Evolutionary conservation across 768 basidiomycete genomes (phyloP).

Genomic region (Dacryopinax primogenitus): DNA sequence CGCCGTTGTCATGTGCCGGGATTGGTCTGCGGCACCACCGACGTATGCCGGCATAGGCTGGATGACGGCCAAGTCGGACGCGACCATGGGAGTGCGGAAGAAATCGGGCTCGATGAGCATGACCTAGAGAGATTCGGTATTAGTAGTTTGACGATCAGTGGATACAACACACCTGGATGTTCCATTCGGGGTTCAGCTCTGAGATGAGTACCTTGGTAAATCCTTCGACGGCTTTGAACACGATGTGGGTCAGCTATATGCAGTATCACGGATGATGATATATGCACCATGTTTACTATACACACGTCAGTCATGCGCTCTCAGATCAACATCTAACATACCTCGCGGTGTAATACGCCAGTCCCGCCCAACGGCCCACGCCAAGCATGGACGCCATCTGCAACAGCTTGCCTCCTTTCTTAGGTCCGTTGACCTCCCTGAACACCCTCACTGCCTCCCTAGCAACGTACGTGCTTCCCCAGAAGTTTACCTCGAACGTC

Average conservation of each 20-base stretch:
- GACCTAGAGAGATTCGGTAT: not conserved
- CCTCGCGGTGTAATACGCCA: slow-evolving; percentile 4
- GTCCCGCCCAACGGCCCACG: not conserved
- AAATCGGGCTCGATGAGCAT: not conserved
- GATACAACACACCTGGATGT: not conserved
- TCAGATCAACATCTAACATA: not conserved
- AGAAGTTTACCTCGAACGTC: slow-evolving; percentile 33
- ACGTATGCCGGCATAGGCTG: not conserved
- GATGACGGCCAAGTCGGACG: not conserved
- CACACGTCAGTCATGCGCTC: not conserved
- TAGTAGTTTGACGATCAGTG: not conserved
- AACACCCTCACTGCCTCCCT: slow-evolving; percentile 18
- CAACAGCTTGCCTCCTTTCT: slow-evolving; percentile 11
- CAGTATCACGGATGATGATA: not conserved
- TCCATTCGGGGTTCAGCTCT: slow-evolving; percentile 1
- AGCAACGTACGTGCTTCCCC: slow-evolving; percentile 28
- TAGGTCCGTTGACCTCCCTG: not conserved
- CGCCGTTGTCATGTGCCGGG: not conserved
- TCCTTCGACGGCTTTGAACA: not conserved
- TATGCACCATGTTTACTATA: not conserved
- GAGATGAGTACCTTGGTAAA: not conserved
- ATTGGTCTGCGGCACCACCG: not conserved
- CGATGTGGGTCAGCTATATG: not conserved
- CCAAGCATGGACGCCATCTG: not conserved
- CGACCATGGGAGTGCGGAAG: not conserved